Evolutionary conservation across 805 yeast species (phyloP).

Genomic region (Kodamaea kakaduensis): DNA sequence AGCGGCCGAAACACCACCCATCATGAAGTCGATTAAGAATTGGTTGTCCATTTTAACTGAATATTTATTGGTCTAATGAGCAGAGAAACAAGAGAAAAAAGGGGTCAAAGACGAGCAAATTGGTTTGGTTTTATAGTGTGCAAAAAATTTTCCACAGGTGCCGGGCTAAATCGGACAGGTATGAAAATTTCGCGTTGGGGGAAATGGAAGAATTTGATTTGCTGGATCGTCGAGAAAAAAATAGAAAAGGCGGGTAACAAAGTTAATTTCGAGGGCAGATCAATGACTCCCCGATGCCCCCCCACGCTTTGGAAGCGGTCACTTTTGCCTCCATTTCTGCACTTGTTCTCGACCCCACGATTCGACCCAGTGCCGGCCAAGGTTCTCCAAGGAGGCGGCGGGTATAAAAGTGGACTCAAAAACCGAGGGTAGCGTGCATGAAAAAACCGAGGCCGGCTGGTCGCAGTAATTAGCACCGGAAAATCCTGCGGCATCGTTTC

Average conservation of each 20-base stretch:
- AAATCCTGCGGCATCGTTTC: no score
- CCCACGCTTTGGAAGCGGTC: no score
- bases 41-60: constrained; percentile 21
- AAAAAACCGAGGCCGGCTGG: no score
- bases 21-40: constrained; percentile 55
- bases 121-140: constrained; percentile 5
- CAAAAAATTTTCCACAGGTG: constrained; percentile 5
- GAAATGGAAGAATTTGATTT: constrained; percentile 9
- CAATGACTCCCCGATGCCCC: no score
- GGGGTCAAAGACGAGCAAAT: constrained; percentile 3
- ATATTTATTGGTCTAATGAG: constrained; percentile 7
- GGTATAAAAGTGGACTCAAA: no score
- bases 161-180: constrained; percentile 14
- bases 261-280: constrained; percentile 2
- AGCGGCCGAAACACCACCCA: constrained; percentile 99
- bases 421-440: no score
- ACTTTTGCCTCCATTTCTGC: no score
- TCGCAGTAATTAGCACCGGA: no score
- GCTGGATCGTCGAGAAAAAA: constrained; percentile 2
- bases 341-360: no score
- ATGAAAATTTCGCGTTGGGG: constrained; percentile 4
- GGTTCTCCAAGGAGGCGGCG: no score
- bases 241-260: constrained; percentile 5
- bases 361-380: no score
- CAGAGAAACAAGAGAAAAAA: constrained; percentile 6